These are phyloP conservation scores for Aleurites moluccanus DNA, from an alignment of 441 rosid genomes.

Conservation along the genomic window DNA sequence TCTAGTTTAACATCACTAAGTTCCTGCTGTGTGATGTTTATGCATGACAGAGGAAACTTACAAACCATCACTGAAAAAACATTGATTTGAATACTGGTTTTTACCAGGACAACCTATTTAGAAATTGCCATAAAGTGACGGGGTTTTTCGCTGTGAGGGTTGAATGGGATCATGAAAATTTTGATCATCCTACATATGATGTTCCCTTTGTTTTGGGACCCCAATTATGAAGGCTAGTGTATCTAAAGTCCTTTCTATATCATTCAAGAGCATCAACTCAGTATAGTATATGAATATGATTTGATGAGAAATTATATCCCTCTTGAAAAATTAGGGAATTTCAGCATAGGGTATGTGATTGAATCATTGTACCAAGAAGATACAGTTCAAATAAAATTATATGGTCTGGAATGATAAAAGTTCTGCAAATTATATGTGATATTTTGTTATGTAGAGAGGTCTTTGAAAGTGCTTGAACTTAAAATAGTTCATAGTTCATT, in stretches of 20 bases:
- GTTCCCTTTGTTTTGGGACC: not conserved
- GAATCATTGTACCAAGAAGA: not conserved
- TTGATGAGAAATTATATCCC: conserved; percentile 1
- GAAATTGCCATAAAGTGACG: not conserved
- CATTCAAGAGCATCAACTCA: not conserved
- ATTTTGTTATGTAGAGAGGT: not conserved
- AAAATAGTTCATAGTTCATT: conserved; percentile 7
- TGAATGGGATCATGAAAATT: not conserved
- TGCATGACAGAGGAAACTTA: not conserved
- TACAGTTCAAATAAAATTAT: not conserved
- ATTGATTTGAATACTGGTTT: no score
- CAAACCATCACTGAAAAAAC: not conserved
- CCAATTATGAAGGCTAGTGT: not conserved
- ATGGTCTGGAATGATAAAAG: conserved; percentile 1
- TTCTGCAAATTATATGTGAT: not conserved
- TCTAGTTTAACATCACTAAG: not conserved
- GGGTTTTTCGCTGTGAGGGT: not conserved
- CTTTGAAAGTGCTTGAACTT: conserved; percentile 8
- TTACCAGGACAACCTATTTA: not conserved
- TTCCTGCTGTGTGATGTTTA: not conserved
- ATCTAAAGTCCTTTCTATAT: not conserved
- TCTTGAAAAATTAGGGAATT: not conserved
- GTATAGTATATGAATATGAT: not conserved
- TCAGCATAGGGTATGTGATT: not conserved
- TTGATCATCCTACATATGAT: not conserved